Conservation (phyloP, 2,329 filamentous ascomycete species). For the Penicillium hordei region DNA sequence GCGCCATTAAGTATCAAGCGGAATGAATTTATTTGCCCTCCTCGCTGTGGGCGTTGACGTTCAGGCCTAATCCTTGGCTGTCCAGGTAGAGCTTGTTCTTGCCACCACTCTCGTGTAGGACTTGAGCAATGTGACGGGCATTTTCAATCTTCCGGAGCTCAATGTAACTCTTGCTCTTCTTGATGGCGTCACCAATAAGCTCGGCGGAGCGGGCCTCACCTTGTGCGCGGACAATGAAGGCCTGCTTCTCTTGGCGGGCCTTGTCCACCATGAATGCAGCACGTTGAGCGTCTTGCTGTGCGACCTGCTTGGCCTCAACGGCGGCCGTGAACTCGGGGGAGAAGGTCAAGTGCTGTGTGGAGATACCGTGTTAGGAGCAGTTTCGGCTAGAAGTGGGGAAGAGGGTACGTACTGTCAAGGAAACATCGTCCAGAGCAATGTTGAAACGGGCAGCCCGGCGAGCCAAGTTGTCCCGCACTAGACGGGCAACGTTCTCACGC, state of each 20-base stretch:
- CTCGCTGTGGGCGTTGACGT: conserved; percentile 58
- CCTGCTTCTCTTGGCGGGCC: conserved; percentile 98
- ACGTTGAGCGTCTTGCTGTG: conserved; percentile 89
- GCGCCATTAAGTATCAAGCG: conserved; percentile 24
- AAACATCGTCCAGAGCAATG: conserved; percentile 95
- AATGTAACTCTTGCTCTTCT: conserved; percentile 97
- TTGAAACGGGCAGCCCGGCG: conserved; percentile 93
- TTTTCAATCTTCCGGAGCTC: conserved; percentile 99
- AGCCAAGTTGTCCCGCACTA: conserved; percentile 91
- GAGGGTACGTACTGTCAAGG: conserved; percentile 70
- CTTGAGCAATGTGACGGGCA: conserved; percentile 80
- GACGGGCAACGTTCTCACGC: conserved; percentile 88
- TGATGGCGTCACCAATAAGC: conserved; percentile 97
- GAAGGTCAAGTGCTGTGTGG: conserved; percentile 62
- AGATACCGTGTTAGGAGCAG: conserved; percentile 9
- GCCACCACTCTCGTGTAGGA: conserved; percentile 80
- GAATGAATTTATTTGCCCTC: conserved; percentile 34
- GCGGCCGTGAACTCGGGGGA: conserved; percentile 69
- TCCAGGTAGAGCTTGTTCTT: conserved; percentile 95
- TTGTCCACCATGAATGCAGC: conserved; percentile 98
- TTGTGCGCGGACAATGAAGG: conserved; percentile 96
- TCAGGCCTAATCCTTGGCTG: conserved; percentile 83
- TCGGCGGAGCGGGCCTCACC: conserved; percentile 98
- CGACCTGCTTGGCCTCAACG: conserved; percentile 69
- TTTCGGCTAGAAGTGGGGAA: not conserved